Evolutionary conservation across 2,329 filamentous ascomycete genomes (phyloP).

Genomic region (Fusarium sp.): DNA sequence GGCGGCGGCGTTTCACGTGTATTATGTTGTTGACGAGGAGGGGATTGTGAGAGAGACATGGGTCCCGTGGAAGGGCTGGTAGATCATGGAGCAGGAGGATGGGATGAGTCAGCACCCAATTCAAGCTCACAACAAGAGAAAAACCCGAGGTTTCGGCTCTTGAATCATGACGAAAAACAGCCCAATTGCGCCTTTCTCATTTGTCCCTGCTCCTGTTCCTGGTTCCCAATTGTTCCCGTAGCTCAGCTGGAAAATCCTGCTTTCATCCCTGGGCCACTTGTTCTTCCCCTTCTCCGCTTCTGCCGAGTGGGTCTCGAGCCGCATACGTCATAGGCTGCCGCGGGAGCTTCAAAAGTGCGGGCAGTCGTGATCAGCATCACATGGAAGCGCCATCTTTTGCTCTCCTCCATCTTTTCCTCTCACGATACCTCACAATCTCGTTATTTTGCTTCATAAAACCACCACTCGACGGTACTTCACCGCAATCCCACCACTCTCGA

Average conservation of each 20-base stretch:
- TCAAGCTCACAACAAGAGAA: no score
- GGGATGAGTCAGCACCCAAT: slow-evolving; percentile 1
- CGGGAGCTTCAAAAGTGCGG: slow-evolving; percentile 40
- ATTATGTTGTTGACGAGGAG: slow-evolving; percentile 55
- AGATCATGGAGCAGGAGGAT: slow-evolving; percentile 12
- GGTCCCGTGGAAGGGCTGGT: slow-evolving; percentile 58
- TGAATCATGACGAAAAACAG: neutral
- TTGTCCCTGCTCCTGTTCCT: slow-evolving; percentile 33
- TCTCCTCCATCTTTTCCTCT: slow-evolving; percentile 32
- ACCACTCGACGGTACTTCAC: neutral
- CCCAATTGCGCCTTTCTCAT: slow-evolving; percentile 29
- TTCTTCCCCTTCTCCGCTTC: neutral
- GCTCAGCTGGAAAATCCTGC: slow-evolving; percentile 41
- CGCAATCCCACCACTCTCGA: neutral
- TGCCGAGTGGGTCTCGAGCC: slow-evolving; percentile 44
- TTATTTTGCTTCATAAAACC: slow-evolving; percentile 3
- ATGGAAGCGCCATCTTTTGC: slow-evolving; percentile 33
- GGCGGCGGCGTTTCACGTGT: slow-evolving; percentile 55
- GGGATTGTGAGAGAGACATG: slow-evolving; percentile 54
- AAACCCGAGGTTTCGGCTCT: neutral
- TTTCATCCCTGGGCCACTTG: slow-evolving; percentile 21
- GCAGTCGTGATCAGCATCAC: slow-evolving; percentile 44
- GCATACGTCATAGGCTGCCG: slow-evolving; percentile 47
- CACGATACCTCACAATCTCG: slow-evolving; percentile 17
- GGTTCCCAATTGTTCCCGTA: slow-evolving; percentile 33